Base-by-base conservation (phyloP, 208 protist species). In the Leishmania guyanensis region DNA sequence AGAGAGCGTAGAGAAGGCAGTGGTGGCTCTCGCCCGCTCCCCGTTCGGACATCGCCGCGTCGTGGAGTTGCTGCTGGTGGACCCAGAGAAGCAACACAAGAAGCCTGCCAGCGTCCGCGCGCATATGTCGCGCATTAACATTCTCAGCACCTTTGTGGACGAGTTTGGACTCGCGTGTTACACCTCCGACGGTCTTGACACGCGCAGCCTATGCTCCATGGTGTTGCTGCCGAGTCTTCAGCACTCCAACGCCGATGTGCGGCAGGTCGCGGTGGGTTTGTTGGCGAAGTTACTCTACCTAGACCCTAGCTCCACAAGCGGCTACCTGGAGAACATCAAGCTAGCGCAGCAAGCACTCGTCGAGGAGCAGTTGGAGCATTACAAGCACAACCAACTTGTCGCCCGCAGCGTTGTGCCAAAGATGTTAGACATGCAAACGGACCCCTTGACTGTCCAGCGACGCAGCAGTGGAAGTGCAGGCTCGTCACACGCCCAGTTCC, bases 191-290 rank as follows among this genome's bases (percentile, higher is more conserved):
- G 86, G 86, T 3, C 87, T 98, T 22, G 89, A 95, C 74, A 62
- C 86, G 20, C 65, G 84, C 26, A 77, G 54, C 16, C 78, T 98
- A 29, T 81, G 96, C 70, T 81, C 84, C 16, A 76, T 86, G 36
- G 89, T 93, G 39, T 85, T 97, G 6, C 71, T 96, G 36, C 93
- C 90, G 0, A 91, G 86, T 56, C 81, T 98, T 71, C 84, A 92
- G 69, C 88, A 97, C 84, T 88, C 92, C 71, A 97, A 90, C 85
- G 90, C 71, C 29, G 91, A 95, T 36, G 94, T 97, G 58, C 90
- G 95, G 20, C 91, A 95, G 58, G 86, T 86, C 4, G 94, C 91
- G 53, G 89, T 91, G 48, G 82, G 85, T 70, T 83, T 98, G 54
- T 91, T 96, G 54, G 92, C 91, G 2, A 94, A 94, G 79, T 80